Base-by-base conservation (phyloP, 495 filamentous ascomycete species). In the Choiromyces venosus region DNA sequence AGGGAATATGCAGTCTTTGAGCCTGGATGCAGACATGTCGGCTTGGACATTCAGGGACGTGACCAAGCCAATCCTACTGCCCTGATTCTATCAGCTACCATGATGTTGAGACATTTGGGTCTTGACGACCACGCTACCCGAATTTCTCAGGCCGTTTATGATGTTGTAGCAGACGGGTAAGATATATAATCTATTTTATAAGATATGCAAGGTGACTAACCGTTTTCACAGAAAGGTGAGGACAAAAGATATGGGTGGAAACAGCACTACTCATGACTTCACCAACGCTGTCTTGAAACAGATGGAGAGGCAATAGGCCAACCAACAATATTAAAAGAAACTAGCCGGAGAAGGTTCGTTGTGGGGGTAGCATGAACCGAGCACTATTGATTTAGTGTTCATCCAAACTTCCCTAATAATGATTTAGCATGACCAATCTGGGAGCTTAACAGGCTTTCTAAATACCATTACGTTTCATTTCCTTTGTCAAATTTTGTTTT, bases 61-160 rank as follows among this genome's bases (percentile, higher is more conserved):
- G 93, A 97, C 83, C 93, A 99, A 85, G 95, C 95, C 68, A 99
- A 99, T 88, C 95, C 95, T 37, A 97, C 93, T 66, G 95, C 95
- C 73, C 89, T 99, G 84, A 87, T 99, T 67, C 90, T 99, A 68
- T 96, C 92, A 75, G 93, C 93, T 46, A 91, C 93, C 78, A 99
- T 99, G 95, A 89, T 99, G 75, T 87, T 99, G 82, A 90, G 95
- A 78, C 95, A 99, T 85, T 86, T 99, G 75, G 95, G 95, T 71
- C 89, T 99, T 18, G 94, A 99, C 82, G 92, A 97, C 82, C 96
- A 97, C 82, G 95, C 95, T 67, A 97, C 97, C 86, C 89, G 95
- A 79, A 97, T 99, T 83, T 96, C 93, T 76, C 96, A 94, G 88
- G 93, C 92, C 72, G 92, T 99, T 69, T 99, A 99, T 82, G 91